Percentiles rank a stretch among this genome's conserved stretches.
Evolutionary conservation across 2,329 filamentous ascomycete genomes (phyloP).

Genomic region (Alternaria alternata): DNA sequence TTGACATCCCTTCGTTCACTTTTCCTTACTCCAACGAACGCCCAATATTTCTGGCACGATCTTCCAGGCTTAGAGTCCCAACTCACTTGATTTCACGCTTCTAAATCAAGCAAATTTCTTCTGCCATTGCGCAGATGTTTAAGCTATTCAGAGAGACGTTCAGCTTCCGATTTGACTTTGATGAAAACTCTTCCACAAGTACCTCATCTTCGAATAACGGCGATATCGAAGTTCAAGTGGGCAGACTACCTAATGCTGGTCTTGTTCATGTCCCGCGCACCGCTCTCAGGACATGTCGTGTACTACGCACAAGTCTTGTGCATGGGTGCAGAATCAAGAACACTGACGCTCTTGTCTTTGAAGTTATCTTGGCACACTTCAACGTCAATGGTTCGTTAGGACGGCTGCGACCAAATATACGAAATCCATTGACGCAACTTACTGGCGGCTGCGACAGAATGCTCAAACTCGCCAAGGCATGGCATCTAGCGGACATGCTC

Average conservation of each 20-base stretch:
- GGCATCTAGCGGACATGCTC: constrained; percentile 23
- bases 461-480: constrained; percentile 24
- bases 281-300: neutral
- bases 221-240: constrained; percentile 9
- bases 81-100: neutral
- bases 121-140: neutral
- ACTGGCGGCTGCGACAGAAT: constrained; percentile 8
- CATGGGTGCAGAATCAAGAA: constrained; percentile 13
- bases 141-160: neutral
- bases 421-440: constrained; percentile 14
- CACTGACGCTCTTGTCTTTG: constrained; percentile 13
- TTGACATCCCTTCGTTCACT: neutral
- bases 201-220: neutral
- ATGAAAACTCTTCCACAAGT: neutral
- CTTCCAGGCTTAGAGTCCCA: neutral
- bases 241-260: constrained; percentile 6
- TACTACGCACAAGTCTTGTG: neutral
- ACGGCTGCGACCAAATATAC: neutral
- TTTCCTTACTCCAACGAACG: neutral
- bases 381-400: neutral
- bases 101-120: neutral
- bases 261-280: constrained; percentile 1
- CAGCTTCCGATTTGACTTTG: neutral
- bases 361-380: constrained; percentile 11
- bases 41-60: neutral